phyloP scores from a whole-genome alignment of 805 yeast species.

The Candida xyloterini region DNA sequence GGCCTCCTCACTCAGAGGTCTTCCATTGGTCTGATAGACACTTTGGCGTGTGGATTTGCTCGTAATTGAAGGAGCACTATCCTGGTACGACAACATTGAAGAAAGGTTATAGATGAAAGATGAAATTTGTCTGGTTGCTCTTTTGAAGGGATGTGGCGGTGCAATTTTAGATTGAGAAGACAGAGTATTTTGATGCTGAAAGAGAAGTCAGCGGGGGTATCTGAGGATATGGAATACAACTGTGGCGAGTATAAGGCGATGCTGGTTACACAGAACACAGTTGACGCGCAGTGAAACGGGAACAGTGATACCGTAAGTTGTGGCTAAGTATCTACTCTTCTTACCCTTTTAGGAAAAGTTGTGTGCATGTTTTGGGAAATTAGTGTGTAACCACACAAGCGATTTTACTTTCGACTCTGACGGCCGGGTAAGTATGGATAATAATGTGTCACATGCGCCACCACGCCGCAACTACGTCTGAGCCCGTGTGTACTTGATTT shows the following conservation, averaged over 20 bases:
- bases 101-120: conserved; percentile 11
- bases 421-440: conserved; percentile 8
- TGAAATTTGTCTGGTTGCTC: conserved; percentile 13
- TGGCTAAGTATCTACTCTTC: conserved; percentile 5
- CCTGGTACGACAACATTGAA: conserved; percentile 29
- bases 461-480: conserved; percentile 9
- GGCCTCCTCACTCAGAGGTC: conserved; percentile 72
- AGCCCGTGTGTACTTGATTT: neutral
- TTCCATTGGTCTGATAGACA: conserved; percentile 66
- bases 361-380: conserved; percentile 12
- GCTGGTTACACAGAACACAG: neutral
- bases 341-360: conserved; percentile 13
- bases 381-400: neutral
- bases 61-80: conserved; percentile 28
- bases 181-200: neutral
- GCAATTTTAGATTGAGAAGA: neutral
- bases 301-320: neutral
- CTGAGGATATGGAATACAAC: neutral
- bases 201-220: neutral
- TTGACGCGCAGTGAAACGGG: neutral
- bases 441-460: conserved; percentile 11
- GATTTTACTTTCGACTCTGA: no score
- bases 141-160: conserved; percentile 12
- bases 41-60: conserved; percentile 33
- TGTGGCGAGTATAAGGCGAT: neutral